Percentiles rank a stretch among this genome's conserved stretches.
Evolutionary conservation across 2,329 filamentous ascomycete species (phyloP).

Genomic region (Trichophyton schoenleinii): DNA sequence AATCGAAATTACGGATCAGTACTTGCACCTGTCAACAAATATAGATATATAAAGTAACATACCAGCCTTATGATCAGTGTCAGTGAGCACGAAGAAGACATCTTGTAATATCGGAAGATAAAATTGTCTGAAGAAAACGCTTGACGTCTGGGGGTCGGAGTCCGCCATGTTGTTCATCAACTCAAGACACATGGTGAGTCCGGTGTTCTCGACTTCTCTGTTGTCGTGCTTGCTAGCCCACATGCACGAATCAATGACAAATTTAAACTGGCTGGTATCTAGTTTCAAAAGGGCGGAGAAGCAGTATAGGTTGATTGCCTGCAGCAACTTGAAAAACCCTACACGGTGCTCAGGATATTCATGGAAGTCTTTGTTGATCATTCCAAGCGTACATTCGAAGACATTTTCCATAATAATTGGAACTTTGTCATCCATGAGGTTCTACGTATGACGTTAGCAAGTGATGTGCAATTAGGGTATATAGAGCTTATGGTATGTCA

Average conservation of each 20-base stretch:
- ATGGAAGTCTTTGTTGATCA: constrained; percentile 99
- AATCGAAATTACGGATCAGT: constrained; percentile 6
- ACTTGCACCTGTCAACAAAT: not conserved
- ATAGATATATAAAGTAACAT: not conserved
- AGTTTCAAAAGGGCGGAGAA: constrained; percentile 91
- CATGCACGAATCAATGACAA: constrained; percentile 97
- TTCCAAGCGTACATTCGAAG: constrained; percentile 94
- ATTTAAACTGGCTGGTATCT: constrained; percentile 95
- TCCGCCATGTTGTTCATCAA: constrained; percentile 96
- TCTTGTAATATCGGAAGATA: constrained; percentile 93
- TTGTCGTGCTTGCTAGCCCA: constrained; percentile 99
- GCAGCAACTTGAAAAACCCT: constrained; percentile 96
- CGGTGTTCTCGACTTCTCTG: constrained; percentile 89
- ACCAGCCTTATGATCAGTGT: constrained; percentile 93
- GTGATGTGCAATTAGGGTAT: not conserved
- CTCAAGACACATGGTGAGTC: constrained; percentile 95
- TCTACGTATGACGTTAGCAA: constrained; percentile 41
- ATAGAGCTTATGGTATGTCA: constrained; percentile 20
- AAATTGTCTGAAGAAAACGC: constrained; percentile 96
- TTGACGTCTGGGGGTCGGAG: constrained; percentile 71
- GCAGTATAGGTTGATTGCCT: constrained; percentile 93
- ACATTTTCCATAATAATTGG: constrained; percentile 96
- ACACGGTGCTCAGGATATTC: constrained; percentile 97
- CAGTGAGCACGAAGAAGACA: constrained; percentile 94
- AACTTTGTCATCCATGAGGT: constrained; percentile 95